Evolutionary conservation across 1,139 yeast species (phyloP).

Genomic region (Taphrina pruni): DNA sequence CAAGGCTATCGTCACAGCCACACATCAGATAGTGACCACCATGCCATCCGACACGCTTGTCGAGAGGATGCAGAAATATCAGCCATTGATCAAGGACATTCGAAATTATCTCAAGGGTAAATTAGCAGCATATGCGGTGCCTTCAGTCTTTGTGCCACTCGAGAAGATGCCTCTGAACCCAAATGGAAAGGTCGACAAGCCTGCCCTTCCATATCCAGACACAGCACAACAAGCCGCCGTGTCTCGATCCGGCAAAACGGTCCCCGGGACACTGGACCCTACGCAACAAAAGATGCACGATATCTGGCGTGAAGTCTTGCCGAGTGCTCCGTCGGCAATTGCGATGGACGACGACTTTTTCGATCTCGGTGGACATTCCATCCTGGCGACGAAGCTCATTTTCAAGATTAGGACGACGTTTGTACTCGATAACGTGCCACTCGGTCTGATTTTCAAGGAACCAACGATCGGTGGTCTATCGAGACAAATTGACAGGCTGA

Average conservation of each 20-base stretch:
- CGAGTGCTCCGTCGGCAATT: slow-evolving; percentile 79
- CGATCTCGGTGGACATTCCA: slow-evolving; percentile 97
- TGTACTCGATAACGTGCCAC: slow-evolving; percentile 73
- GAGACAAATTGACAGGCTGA: slow-evolving; percentile 65
- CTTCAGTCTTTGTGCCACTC: slow-evolving; percentile 87
- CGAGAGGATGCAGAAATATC: slow-evolving; percentile 75
- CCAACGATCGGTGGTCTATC: slow-evolving; percentile 87
- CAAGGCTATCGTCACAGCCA: slow-evolving; percentile 82
- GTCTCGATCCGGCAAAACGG: slow-evolving; percentile 55
- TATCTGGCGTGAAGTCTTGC: slow-evolving; percentile 83
- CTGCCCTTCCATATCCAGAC: slow-evolving; percentile 93
- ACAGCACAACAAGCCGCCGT: slow-evolving; percentile 80
- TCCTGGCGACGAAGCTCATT: slow-evolving; percentile 95
- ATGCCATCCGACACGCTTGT: slow-evolving; percentile 66
- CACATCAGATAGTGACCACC: slow-evolving; percentile 56
- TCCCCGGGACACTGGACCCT: slow-evolving; percentile 61
- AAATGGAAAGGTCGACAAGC: slow-evolving; percentile 97
- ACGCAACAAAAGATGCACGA: slow-evolving; percentile 74
- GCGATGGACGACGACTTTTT: slow-evolving; percentile 87
- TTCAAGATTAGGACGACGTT: slow-evolving; percentile 83
- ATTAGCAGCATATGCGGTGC: slow-evolving; percentile 91
- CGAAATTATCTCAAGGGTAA: slow-evolving; percentile 82
- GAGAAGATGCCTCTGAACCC: slow-evolving; percentile 89
- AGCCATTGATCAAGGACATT: slow-evolving; percentile 78
- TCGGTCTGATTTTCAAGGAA: slow-evolving; percentile 84